phyloP scores from a whole-genome alignment of 1,139 yeast genomes.

The Yamadazyma triangularis region DNA sequence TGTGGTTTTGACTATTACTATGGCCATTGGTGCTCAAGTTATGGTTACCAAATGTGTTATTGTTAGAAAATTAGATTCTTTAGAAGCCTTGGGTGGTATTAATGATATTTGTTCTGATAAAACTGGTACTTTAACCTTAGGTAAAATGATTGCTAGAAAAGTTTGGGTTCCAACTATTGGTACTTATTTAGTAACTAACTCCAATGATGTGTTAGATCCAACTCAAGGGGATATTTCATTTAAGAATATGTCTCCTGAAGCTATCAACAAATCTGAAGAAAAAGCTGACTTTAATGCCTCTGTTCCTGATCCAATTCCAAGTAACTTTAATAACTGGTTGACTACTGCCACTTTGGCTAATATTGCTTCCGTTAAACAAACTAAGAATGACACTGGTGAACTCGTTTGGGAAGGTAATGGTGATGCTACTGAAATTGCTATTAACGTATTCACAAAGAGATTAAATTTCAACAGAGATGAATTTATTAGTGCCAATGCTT shows the following conservation, averaged over 20 bases:
- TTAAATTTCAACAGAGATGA: conserved; percentile 19
- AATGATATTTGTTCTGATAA: conserved; percentile 51
- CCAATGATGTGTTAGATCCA: conserved; percentile 42
- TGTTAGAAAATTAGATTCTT: conserved; percentile 41
- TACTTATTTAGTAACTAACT: conserved; percentile 26
- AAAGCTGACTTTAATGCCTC: conserved; percentile 22
- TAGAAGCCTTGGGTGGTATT: conserved; percentile 50
- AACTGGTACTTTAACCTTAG: conserved; percentile 51
- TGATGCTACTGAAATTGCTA: conserved; percentile 37
- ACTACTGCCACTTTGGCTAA: conserved; percentile 30
- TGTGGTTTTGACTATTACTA: conserved; percentile 48
- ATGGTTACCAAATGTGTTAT: conserved; percentile 44
- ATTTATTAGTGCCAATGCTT: conserved; percentile 7
- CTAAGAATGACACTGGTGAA: conserved; percentile 22
- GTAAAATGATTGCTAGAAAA: conserved; percentile 43
- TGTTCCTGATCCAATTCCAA: conserved; percentile 5
- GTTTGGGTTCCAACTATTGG: conserved; percentile 35
- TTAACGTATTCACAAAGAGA: conserved; percentile 28
- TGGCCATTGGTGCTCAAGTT: conserved; percentile 46
- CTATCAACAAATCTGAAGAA: conserved; percentile 25
- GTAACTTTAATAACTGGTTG: conserved; percentile 18
- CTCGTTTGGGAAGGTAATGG: conserved; percentile 33
- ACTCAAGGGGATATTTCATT: conserved; percentile 24
- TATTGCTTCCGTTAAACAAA: conserved; percentile 25
- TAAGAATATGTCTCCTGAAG: conserved; percentile 19